These are phyloP conservation scores for Alternaria ventricosa DNA, from an alignment of 2,329 filamentous ascomycete genomes.

Conservation along the genomic window DNA sequence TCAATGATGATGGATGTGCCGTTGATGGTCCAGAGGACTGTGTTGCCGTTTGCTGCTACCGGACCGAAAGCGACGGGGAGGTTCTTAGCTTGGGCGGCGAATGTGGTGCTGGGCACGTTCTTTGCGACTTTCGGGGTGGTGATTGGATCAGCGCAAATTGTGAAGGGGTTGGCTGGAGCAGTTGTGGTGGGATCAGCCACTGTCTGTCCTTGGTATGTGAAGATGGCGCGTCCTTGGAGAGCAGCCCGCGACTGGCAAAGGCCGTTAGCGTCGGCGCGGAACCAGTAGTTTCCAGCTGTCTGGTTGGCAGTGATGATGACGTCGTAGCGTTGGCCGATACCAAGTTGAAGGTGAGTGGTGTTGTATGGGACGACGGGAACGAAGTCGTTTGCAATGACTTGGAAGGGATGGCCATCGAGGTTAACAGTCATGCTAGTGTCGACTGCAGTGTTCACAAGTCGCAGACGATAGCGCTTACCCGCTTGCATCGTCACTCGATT, in stretches of 20 bases:
- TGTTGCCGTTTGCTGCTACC: slow-evolving; percentile 30
- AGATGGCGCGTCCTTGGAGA: slow-evolving; percentile 46
- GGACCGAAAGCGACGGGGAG: slow-evolving; percentile 41
- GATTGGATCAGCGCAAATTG: slow-evolving; percentile 46
- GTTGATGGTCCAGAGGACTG: slow-evolving; percentile 50
- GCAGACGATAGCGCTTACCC: slow-evolving; percentile 62
- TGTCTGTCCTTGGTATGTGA: slow-evolving; percentile 46
- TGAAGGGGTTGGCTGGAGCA: slow-evolving; percentile 29
- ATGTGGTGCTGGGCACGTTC: slow-evolving; percentile 39
- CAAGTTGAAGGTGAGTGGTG: slow-evolving; percentile 49
- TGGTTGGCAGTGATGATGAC: slow-evolving; percentile 45
- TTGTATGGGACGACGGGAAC: slow-evolving; percentile 41
- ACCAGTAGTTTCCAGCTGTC: slow-evolving; percentile 42
- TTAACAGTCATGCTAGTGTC: slow-evolving; percentile 34
- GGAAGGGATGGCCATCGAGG: slow-evolving; percentile 41
- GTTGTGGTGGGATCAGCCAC: slow-evolving; percentile 45
- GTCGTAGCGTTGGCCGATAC: slow-evolving; percentile 49
- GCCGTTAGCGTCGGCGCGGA: slow-evolving; percentile 36
- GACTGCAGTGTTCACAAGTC: slow-evolving; percentile 61
- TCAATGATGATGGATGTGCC: slow-evolving; percentile 56
- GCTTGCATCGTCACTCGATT: slow-evolving; percentile 34
- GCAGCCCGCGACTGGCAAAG: slow-evolving; percentile 30
- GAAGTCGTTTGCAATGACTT: slow-evolving; percentile 43
- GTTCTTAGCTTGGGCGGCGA: slow-evolving; percentile 31
- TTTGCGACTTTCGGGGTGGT: slow-evolving; percentile 45